Evolutionary conservation across 495 filamentous ascomycete species (phyloP), one percentile per base, ranked within the genome.

Genomic region (Talaromyces borbonicus): DNA sequence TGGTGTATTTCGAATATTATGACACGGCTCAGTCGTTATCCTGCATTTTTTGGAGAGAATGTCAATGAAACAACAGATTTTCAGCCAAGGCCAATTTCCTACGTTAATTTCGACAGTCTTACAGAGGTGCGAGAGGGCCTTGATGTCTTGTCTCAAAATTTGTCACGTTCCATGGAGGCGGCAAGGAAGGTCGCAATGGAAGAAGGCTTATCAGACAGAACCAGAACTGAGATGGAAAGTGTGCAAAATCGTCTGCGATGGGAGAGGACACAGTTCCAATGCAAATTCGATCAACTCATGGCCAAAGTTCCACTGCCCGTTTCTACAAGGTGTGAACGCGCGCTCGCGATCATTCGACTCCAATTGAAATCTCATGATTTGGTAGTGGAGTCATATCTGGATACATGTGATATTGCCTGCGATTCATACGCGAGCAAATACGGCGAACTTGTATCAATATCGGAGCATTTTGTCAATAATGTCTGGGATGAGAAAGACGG

Each of bases 331-430:
- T 49, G 46, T 15, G 29, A 47, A 15, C 45, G 54, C 14, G 54
- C 48, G 3, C 35, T 50, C 11, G 49, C 50, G 8, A n/a, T 52
- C 1, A 43, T 57, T 15, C 39, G 45, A 19, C 35, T 56, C 12
- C 47, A 52, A 11, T 22, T 33, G n/a, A 31, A 23, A 4, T 37
- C 33, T 9, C 41, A 38, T 3, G 11, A 38, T 0, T 24, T 54
- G 1, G n/a, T 46, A n/a, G 30, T 52, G 23, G 49, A 54, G 15
- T 54, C 43, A 11, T 41, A 20, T 25, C 19, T 56, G 1, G 16
- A 25, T 26, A 19, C 26, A 27, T 24, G 30, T 18, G 31, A 48
- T n/a, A 36, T 30, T 4, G 22, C 32, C n/a, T 27, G 24, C 33
- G 46, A 33, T 14, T 5, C 16, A 19, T 15, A 47, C 24, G 38